A percentile compares a stretch with the other conserved stretches of the same genome.
phyloP scores from a whole-genome alignment of 495 filamentous ascomycete genomes.

The Daldinia grandis region DNA sequence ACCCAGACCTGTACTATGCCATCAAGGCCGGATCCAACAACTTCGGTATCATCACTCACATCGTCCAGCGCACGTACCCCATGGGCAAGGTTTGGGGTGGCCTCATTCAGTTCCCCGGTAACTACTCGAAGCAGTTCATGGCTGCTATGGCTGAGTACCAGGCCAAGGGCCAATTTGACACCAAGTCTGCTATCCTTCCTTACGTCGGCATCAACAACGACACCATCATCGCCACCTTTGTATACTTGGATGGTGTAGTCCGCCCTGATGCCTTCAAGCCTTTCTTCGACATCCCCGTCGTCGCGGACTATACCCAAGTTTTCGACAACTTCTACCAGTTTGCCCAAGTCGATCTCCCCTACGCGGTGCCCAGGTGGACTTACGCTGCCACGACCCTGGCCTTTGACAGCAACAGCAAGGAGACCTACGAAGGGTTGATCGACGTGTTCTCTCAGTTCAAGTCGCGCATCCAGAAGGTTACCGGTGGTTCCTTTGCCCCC shows the following conservation, averaged over 20 bases:
- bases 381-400: background rate
- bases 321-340: slow-evolving; percentile 8
- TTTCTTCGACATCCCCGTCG: background rate
- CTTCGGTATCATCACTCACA: slow-evolving; percentile 5
- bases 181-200: slow-evolving; percentile 5
- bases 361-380: slow-evolving; percentile 6
- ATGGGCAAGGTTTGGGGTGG: slow-evolving; percentile 10
- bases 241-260: slow-evolving; percentile 3
- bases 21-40: slow-evolving; percentile 5
- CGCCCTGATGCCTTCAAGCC: slow-evolving; percentile 1
- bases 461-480: slow-evolving; percentile 1
- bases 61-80: background rate
- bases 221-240: slow-evolving; percentile 9
- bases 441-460: background rate
- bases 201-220: slow-evolving; percentile 9
- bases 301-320: background rate
- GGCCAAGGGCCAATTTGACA: background rate
- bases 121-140: slow-evolving; percentile 9
- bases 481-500: background rate
- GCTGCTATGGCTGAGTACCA: slow-evolving; percentile 7
- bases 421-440: slow-evolving; percentile 3
- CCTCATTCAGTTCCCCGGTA: slow-evolving; percentile 4
- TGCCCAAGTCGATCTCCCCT: background rate
- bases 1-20: slow-evolving; percentile 1
- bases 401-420: slow-evolving; percentile 1